Evolutionary conservation across 345 rosid species (phyloP).

Genomic region (Chamaenerion angustifolium): DNA sequence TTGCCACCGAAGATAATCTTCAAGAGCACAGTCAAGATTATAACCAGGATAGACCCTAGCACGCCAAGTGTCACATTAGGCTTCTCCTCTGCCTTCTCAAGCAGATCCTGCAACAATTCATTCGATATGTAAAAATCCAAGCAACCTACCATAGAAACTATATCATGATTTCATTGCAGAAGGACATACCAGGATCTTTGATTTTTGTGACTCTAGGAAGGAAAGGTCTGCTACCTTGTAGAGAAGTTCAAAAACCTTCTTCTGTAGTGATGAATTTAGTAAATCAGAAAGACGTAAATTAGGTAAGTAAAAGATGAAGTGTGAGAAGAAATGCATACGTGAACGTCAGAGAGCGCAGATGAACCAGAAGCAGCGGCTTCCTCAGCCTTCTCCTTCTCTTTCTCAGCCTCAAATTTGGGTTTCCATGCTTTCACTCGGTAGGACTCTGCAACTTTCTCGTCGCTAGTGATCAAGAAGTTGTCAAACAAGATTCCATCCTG

Average conservation of each 20-base stretch:
- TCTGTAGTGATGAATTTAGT: conserved; percentile 7
- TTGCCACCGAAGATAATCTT: conserved; percentile 27
- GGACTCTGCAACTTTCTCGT: conserved; percentile 28
- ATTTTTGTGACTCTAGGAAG: conserved; percentile 13
- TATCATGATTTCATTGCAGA: too few species aligned
- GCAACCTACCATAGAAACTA: too few species aligned
- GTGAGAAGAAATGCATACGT: conserved; percentile 14
- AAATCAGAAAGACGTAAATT: background rate
- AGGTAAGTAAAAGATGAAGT: background rate
- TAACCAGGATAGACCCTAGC: conserved; percentile 18
- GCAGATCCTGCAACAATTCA: conserved; percentile 19
- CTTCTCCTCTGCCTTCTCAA: conserved; percentile 39
- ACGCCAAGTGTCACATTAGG: conserved; percentile 33
- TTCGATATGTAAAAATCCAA: background rate
- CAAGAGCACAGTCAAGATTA: conserved; percentile 16
- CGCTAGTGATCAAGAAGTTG: conserved; percentile 30
- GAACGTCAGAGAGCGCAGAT: conserved; percentile 23
- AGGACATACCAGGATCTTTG: conserved; percentile 14
- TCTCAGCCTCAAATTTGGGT: conserved; percentile 34
- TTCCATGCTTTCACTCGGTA: conserved; percentile 28
- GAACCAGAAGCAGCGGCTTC: conserved; percentile 24
- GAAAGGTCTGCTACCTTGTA: conserved; percentile 18
- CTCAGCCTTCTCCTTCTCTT: conserved; percentile 27
- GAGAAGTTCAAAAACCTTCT: conserved; percentile 12
- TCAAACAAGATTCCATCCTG: conserved; percentile 48